A percentile compares a stretch with the other conserved stretches of the same genome.
These are phyloP conservation scores for Aechmea fasciata DNA, from an alignment of 176 grass and related monocot genomes.

Conservation along the genomic window DNA sequence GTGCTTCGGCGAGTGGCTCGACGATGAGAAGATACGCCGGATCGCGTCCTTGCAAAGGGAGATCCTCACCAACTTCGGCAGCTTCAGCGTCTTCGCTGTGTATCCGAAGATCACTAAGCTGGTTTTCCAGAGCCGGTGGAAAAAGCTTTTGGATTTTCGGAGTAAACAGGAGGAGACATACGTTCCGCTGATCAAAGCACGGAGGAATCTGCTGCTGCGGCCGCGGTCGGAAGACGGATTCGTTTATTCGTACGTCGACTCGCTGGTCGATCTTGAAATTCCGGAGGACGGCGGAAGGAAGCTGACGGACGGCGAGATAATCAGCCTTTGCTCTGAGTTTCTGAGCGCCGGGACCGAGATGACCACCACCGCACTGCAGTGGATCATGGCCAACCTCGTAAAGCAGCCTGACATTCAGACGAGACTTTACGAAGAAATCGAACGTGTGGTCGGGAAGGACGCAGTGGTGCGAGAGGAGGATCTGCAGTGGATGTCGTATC, in stretches of 20 bases:
- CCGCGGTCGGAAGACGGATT: not conserved
- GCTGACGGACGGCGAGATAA: slow-evolving; percentile 17
- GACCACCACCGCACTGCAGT: slow-evolving; percentile 24
- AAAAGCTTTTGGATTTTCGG: slow-evolving; percentile 32
- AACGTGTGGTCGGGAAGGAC: slow-evolving; percentile 12
- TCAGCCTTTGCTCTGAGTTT: slow-evolving; percentile 30
- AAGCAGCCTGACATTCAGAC: not conserved
- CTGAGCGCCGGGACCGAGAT: slow-evolving; percentile 23
- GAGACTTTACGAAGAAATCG: slow-evolving; percentile 22
- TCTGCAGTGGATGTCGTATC: not conserved
- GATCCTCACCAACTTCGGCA: too few species aligned
- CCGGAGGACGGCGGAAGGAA: not conserved
- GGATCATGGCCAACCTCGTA: slow-evolving; percentile 38
- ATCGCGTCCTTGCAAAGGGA: slow-evolving; percentile 20
- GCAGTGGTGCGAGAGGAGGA: slow-evolving; percentile 26
- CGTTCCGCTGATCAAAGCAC: slow-evolving; percentile 27
- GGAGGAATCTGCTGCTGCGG: not conserved
- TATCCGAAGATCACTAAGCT: slow-evolving; percentile 38
- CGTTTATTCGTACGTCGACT: not conserved
- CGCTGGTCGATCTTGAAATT: not conserved
- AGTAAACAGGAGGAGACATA: slow-evolving; percentile 42
- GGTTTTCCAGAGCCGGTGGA: slow-evolving; percentile 45
- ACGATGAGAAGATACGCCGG: slow-evolving; percentile 15
- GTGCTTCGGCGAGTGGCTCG: slow-evolving; percentile 50
- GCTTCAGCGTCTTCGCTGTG: slow-evolving; percentile 40